Percentiles rank a stretch among this genome's conserved stretches.
Evolutionary conservation across 2,329 filamentous ascomycete genomes (phyloP).

Genomic region (Penicillium sclerotigenum): DNA sequence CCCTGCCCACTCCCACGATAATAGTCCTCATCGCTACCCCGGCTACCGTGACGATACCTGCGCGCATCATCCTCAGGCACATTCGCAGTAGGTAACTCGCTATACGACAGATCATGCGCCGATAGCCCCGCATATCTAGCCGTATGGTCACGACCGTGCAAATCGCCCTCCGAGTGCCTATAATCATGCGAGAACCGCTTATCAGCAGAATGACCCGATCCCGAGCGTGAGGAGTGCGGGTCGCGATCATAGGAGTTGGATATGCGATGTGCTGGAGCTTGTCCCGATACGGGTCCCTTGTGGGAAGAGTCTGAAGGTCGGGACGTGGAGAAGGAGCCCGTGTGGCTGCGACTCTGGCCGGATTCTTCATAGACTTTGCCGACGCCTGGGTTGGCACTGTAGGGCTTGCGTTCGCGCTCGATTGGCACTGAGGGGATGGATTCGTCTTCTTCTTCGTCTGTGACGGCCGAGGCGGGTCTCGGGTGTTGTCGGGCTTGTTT

Average conservation of each 20-base stretch:
- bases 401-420: slow-evolving; percentile 65
- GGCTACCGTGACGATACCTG: slow-evolving; percentile 28
- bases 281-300: slow-evolving; percentile 39
- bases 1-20: slow-evolving; percentile 34
- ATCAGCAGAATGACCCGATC: slow-evolving; percentile 1
- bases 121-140: slow-evolving; percentile 20
- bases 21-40: slow-evolving; percentile 39
- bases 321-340: slow-evolving; percentile 31
- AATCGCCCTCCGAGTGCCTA: slow-evolving; percentile 37
- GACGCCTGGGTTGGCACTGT: slow-evolving; percentile 56
- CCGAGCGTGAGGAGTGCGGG: slow-evolving; percentile 23
- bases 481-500: background rate
- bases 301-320: slow-evolving; percentile 52
- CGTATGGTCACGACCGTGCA: slow-evolving; percentile 25
- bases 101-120: slow-evolving; percentile 25
- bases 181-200: slow-evolving; percentile 26
- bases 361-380: slow-evolving; percentile 56
- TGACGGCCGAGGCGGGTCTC: slow-evolving; percentile 30
- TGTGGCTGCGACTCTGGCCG: slow-evolving; percentile 17
- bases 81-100: slow-evolving; percentile 22
- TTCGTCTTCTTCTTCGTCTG: slow-evolving; percentile 44
- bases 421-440: slow-evolving; percentile 50
- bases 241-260: slow-evolving; percentile 47
- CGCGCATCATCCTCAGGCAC: slow-evolving; percentile 26
- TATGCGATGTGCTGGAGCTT: slow-evolving; percentile 59